phyloP scores from a whole-genome alignment of 768 basidiomycete species.

The Pulveroboletus sp. region DNA sequence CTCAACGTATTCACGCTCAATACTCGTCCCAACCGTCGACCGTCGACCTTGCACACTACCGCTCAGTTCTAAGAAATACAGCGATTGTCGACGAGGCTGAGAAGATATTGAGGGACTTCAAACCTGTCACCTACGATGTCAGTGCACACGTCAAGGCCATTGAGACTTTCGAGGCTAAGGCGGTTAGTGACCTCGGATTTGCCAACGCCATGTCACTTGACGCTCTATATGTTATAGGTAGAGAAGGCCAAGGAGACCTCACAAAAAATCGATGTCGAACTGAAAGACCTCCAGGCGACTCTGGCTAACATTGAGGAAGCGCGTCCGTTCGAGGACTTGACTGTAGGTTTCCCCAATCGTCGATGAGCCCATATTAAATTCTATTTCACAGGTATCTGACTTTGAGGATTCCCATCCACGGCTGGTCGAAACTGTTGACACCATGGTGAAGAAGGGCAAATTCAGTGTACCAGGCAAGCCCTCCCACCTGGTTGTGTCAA shows the following conservation, averaged over 20 bases:
- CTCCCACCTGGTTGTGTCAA: background rate
- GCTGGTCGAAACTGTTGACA: conserved; percentile 85
- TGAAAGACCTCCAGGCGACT: conserved; percentile 87
- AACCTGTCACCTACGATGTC: conserved; percentile 93
- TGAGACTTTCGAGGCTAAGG: conserved; percentile 94
- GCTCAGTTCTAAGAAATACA: conserved; percentile 87
- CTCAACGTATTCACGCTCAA: conserved; percentile 66
- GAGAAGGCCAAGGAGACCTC: conserved; percentile 86
- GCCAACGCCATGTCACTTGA: conserved; percentile 3
- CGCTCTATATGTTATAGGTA: conserved; percentile 47
- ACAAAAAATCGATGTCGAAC: conserved; percentile 84
- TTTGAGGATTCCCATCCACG: conserved; percentile 91
- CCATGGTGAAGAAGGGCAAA: conserved; percentile 96
- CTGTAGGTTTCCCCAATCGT: conserved; percentile 49
- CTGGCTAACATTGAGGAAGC: conserved; percentile 97
- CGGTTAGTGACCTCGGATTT: conserved; percentile 52
- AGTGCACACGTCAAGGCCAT: conserved; percentile 88
- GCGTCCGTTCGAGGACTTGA: conserved; percentile 95
- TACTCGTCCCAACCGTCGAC: conserved; percentile 71
- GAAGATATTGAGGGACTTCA: conserved; percentile 83
- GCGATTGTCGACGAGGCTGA: conserved; percentile 89
- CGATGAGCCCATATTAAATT: background rate
- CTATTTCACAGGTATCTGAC: conserved; percentile 64
- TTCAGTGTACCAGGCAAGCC: conserved; percentile 89
- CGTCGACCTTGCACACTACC: conserved; percentile 90